Percentiles rank a stretch among this genome's conserved stretches.
phyloP scores from a whole-genome alignment of 768 basidiomycete species.

The Pleurotus ostreatus region DNA sequence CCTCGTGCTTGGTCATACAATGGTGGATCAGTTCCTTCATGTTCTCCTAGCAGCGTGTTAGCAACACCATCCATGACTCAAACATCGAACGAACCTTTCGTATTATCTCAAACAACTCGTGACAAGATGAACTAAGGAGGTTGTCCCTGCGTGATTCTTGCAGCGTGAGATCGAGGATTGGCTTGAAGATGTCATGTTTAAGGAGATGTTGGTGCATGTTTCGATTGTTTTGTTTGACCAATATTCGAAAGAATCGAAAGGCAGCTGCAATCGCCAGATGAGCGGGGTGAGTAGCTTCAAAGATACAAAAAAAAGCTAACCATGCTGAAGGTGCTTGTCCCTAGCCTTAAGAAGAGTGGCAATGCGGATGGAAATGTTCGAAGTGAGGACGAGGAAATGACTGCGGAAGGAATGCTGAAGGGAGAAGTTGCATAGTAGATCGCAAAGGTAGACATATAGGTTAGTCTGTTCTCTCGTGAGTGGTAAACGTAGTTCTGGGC shows the following conservation, averaged over 20 bases:
- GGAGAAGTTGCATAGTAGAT: slow-evolving; percentile 85
- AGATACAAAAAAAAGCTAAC: slow-evolving; percentile 41
- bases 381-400: slow-evolving; percentile 85
- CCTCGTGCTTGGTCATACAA: slow-evolving; percentile 76
- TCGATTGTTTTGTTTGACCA: slow-evolving; percentile 77
- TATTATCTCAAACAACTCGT: slow-evolving; percentile 93
- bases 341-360: slow-evolving; percentile 74
- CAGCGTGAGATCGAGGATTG: slow-evolving; percentile 80
- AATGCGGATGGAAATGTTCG: slow-evolving; percentile 68
- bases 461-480: slow-evolving; percentile 75
- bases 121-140: slow-evolving; percentile 89
- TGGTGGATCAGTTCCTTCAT: slow-evolving; percentile 80
- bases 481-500: slow-evolving; percentile 44
- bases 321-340: slow-evolving; percentile 91
- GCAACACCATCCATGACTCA: not conserved
- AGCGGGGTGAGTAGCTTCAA: slow-evolving; percentile 11
- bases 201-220: slow-evolving; percentile 72
- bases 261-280: slow-evolving; percentile 52
- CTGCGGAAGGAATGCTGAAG: slow-evolving; percentile 89
- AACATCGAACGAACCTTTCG: slow-evolving; percentile 57
- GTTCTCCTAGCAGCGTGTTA: slow-evolving; percentile 59
- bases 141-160: slow-evolving; percentile 87
- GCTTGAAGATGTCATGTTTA: slow-evolving; percentile 80
- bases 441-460: slow-evolving; percentile 86
- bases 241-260: slow-evolving; percentile 86